Percentiles rank a stretch among this genome's conserved stretches.
Conservation (phyloP, 2,329 filamentous ascomycete genomes). For the Cytospora leucostoma region DNA sequence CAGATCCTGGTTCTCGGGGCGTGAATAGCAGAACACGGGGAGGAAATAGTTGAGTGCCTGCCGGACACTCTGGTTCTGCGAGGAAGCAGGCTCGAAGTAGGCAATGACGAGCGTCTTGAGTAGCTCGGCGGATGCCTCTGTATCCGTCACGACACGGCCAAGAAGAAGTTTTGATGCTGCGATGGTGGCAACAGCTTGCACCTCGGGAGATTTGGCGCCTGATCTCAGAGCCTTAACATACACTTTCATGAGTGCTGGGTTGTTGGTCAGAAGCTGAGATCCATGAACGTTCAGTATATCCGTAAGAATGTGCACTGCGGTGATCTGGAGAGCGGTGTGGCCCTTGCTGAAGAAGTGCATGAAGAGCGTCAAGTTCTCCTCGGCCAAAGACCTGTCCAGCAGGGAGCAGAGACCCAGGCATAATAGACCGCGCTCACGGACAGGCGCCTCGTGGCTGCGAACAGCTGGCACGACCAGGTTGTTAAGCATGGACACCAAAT, state of each 20-base stretch:
- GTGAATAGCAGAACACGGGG: constrained; percentile 89
- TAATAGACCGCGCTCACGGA: constrained; percentile 85
- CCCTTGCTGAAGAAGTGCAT: constrained; percentile 96
- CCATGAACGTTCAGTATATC: constrained; percentile 92
- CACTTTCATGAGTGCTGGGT: constrained; percentile 76
- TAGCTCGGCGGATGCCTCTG: constrained; percentile 68
- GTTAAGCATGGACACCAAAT: constrained; percentile 97
- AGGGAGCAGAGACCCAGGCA: constrained; percentile 90
- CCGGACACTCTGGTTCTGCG: constrained; percentile 76
- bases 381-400: constrained; percentile 85
- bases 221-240: constrained; percentile 80
- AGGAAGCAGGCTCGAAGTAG: constrained; percentile 86
- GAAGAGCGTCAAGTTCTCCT: constrained; percentile 90
- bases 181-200: constrained; percentile 79
- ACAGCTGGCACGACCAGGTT: constrained; percentile 95
- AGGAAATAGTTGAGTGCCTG: constrained; percentile 93
- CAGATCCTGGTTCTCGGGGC: constrained; percentile 76
- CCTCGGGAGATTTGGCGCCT: constrained; percentile 66
- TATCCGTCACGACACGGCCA: constrained; percentile 73
- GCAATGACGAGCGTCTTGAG: constrained; percentile 80
- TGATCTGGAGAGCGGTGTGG: constrained; percentile 85
- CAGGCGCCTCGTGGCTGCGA: constrained; percentile 86
- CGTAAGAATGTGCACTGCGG: constrained; percentile 85
- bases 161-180: constrained; percentile 86
- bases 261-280: constrained; percentile 68